phyloP scores from a whole-genome alignment of 345 rosid genomes.

The Hypericum androsaemum region DNA sequence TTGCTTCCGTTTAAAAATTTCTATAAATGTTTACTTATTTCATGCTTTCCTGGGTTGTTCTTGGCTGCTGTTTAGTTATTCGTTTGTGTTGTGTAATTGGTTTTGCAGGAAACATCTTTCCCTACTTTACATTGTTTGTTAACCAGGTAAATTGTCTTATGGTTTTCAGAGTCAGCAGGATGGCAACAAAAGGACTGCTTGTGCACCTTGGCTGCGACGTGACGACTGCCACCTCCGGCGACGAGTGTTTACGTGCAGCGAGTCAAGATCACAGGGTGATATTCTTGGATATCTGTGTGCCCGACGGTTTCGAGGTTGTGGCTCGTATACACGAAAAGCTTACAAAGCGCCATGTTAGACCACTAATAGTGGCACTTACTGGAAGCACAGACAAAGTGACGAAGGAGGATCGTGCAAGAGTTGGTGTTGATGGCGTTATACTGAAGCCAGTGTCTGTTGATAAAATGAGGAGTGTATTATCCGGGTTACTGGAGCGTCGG shows the following conservation, averaged over 20 bases:
- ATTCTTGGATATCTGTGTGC: slow-evolving; percentile 58
- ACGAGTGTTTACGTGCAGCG: slow-evolving; percentile 56
- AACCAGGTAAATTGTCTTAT: too few species aligned
- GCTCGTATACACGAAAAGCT: slow-evolving; percentile 51
- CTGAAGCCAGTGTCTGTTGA: slow-evolving; percentile 76
- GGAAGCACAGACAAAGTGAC: slow-evolving; percentile 61
- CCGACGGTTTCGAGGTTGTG: slow-evolving; percentile 57
- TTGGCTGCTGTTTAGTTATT: too few species aligned
- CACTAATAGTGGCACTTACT: slow-evolving; percentile 72
- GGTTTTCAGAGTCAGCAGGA: slow-evolving; percentile 64
- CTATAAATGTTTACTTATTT: too few species aligned
- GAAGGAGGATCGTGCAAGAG: slow-evolving; percentile 75
- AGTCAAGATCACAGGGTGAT: slow-evolving; percentile 75
- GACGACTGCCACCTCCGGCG: slow-evolving; percentile 54
- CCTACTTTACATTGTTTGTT: too few species aligned
- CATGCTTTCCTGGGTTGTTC: too few species aligned
- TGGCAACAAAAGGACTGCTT: slow-evolving; percentile 73
- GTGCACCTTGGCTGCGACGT: slow-evolving; percentile 88
- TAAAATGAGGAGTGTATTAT: slow-evolving; percentile 63
- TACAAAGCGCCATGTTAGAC: slow-evolving; percentile 57
- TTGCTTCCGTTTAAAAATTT: too few species aligned
- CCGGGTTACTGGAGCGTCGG: slow-evolving; percentile 64
- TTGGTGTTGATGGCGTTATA: slow-evolving; percentile 69
- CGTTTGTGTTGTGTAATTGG: too few species aligned
- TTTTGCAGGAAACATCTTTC: too few species aligned